Base-by-base conservation (phyloP, 805 yeast genomes). In the Kluyveromyces wickerhamii region DNA sequence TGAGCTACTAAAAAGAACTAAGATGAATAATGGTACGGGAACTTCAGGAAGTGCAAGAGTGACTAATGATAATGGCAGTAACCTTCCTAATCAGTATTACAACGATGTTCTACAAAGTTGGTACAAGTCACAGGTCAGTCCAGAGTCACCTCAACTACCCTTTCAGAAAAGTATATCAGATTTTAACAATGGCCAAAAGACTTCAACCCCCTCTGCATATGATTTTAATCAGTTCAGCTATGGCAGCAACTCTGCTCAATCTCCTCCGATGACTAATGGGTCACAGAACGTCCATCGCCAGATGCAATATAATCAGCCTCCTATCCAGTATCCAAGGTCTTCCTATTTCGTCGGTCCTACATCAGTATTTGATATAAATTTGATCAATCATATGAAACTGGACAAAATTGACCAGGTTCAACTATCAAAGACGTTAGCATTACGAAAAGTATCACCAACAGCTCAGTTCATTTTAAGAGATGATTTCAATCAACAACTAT, bases 271-370 rank as follows among this genome's bases (percentile, higher is more conserved):
- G 14, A 16, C 23, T 5, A 13, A 22, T 13, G 27, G 22, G 12
- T 27, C 16, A 34, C 23, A 7, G 42, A 35, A 20, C 32, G 19
- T 21, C 11, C 33, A 15, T 4, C 19, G 19, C 9, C 33, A 30
- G 15, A 13, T 14, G 5, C 14, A 21, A 8, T 26, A 29, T 15
- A 25, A 33, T 3, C 42, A 32, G 18, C 39, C 39, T 21, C 72
- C 83, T n/a, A 60, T 84, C 14, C 96, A 86, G 52, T 85, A 78
- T 48, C 96, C 97, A 1, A 65, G 96, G 38, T 86, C 95, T 0
- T 80, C 95, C 13, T 85, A 85, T 49, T 82, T 77, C 48, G 79
- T 88, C 14, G 96, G 97, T 1, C 78, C 94, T 1, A 82, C 95
- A 0, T 86, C 96, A 12, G 69, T 83, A 19, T 85, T 79, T 52